These are phyloP conservation scores for Mallotus repandus DNA, from an alignment of 441 rosid genomes.

Conservation along the genomic window DNA sequence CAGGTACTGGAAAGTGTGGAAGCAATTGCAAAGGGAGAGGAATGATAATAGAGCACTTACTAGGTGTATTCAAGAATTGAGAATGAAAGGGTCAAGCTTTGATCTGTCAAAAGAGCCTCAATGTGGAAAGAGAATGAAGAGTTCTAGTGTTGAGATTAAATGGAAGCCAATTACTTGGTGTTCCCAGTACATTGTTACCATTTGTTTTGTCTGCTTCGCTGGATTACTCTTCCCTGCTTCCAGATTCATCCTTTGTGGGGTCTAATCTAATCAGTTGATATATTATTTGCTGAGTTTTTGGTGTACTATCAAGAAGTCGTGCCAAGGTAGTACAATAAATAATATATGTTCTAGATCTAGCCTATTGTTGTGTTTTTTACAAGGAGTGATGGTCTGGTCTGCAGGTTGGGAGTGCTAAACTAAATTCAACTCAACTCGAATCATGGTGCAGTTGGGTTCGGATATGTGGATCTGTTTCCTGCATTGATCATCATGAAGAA, in stretches of 20 bases:
- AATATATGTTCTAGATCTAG: too few species aligned
- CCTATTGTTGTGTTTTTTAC: too few species aligned
- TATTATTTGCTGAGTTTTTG: background rate
- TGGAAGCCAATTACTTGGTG: slow-evolving; percentile 91
- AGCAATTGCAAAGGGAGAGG: slow-evolving; percentile 69
- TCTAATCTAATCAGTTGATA: too few species aligned
- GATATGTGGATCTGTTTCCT: background rate
- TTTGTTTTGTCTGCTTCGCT: slow-evolving; percentile 64
- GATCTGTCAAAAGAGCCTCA: slow-evolving; percentile 80
- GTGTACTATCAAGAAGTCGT: background rate
- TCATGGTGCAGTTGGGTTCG: background rate
- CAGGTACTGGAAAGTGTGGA: slow-evolving; percentile 66
- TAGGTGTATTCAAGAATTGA: slow-evolving; percentile 73
- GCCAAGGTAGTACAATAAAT: background rate
- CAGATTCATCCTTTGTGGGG: slow-evolving; percentile 63
- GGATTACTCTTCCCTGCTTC: slow-evolving; percentile 62
- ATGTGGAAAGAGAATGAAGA: slow-evolving; percentile 76
- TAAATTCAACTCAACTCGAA: background rate
- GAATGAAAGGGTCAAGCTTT: slow-evolving; percentile 93
- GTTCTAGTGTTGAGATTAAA: slow-evolving; percentile 89
- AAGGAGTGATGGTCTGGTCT: too few species aligned
- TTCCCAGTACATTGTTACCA: slow-evolving; percentile 56
- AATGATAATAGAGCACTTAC: slow-evolving; percentile 61
- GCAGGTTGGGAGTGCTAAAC: too few species aligned
- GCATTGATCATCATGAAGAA: background rate